Conservation (phyloP, 2,329 filamentous ascomycete species). For the Lecanicillium sp. region DNA sequence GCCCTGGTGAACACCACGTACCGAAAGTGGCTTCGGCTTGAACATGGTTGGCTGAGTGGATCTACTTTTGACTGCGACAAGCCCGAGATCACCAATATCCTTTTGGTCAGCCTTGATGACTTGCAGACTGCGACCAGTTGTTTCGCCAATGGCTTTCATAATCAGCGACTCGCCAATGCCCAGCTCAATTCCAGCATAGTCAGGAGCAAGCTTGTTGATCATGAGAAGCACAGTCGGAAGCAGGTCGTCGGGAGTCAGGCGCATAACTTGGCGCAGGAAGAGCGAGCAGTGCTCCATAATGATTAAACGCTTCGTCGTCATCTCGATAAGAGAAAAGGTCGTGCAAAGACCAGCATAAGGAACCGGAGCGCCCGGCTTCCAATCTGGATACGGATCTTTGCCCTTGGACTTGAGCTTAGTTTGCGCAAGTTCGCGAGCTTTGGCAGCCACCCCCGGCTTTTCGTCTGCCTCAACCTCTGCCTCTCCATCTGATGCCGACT, state of each 20-base stretch:
- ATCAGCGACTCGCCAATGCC: conserved; percentile 98
- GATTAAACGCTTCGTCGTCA: conserved; percentile 83
- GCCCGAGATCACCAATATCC: conserved; percentile 88
- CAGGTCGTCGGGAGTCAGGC: conserved; percentile 80
- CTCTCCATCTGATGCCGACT: conserved; percentile 32
- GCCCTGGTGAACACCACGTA: conserved; percentile 79
- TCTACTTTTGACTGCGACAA: conserved; percentile 92
- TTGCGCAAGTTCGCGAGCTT: conserved; percentile 74
- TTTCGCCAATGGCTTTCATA: conserved; percentile 97
- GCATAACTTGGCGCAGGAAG: conserved; percentile 89
- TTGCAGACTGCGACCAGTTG: conserved; percentile 76
- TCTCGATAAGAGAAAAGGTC: conserved; percentile 89
- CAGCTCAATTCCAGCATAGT: conserved; percentile 92
- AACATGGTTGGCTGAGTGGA: conserved; percentile 97
- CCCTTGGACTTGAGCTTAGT: conserved; percentile 58
- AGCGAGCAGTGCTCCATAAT: conserved; percentile 85
- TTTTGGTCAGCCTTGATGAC: conserved; percentile 95
- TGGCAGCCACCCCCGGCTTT: conserved; percentile 63
- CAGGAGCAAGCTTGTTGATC: conserved; percentile 95
- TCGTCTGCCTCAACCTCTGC: conserved; percentile 45
- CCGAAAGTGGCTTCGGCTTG: conserved; percentile 84
- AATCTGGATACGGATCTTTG: conserved; percentile 88
- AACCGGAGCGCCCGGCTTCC: conserved; percentile 80
- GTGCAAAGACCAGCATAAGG: conserved; percentile 92
- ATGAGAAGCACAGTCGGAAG: conserved; percentile 85